Conservation (phyloP, 2,329 filamentous ascomycete species). For the Fusarium oxysporum region DNA sequence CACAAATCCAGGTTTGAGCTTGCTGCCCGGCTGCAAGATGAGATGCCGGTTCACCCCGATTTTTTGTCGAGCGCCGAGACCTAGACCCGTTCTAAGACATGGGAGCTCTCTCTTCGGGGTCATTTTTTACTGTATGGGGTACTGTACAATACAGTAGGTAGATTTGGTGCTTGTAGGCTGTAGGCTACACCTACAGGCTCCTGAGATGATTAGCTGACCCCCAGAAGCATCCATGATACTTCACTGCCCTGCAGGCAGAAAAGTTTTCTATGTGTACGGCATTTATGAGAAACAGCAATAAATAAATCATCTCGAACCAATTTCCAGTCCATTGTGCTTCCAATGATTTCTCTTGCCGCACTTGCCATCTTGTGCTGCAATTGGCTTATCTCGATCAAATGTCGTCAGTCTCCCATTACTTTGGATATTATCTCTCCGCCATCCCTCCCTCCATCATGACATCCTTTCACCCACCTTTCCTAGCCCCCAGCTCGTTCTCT, state of each 20-base stretch:
- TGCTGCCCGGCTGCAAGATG: conserved; percentile 45
- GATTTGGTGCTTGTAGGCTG: background rate
- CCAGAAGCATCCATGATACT: conserved; percentile 23
- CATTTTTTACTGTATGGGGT: conserved; percentile 34
- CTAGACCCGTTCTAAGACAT: conserved; percentile 42
- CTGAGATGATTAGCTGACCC: conserved; percentile 23
- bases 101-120: conserved; percentile 15
- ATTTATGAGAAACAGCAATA: background rate
- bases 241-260: conserved; percentile 1
- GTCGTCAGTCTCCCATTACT: conserved; percentile 23
- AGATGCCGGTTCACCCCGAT: conserved; percentile 53
- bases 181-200: background rate
- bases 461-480: conserved; percentile 39
- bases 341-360: background rate
- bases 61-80: conserved; percentile 48
- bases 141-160: conserved; percentile 18
- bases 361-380: background rate
- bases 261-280: conserved; percentile 12
- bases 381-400: conserved; percentile 22
- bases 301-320: background rate
- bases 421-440: conserved; percentile 13
- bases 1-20: conserved; percentile 36
- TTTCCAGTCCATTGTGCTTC: background rate
- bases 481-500: conserved; percentile 33
- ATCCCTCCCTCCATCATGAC: conserved; percentile 40